These are phyloP conservation scores for Neurospora discreta DNA, from an alignment of 495 filamentous ascomycete species.

Conservation along the genomic window DNA sequence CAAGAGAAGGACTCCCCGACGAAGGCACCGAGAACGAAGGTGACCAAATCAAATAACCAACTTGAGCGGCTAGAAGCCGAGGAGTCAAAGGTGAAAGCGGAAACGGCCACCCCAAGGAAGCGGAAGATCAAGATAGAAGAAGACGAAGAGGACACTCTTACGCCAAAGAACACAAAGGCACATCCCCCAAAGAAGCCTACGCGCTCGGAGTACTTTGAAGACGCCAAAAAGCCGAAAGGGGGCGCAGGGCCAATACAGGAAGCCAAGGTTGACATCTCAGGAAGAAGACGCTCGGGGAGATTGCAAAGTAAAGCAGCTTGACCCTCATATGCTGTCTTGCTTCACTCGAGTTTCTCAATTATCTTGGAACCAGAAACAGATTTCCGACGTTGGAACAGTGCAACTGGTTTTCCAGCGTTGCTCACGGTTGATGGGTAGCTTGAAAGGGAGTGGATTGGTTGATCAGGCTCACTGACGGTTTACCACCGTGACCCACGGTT, in stretches of 20 bases:
- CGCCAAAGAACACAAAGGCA: not conserved
- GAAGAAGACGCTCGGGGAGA: conserved; percentile 27
- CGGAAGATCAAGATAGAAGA: conserved; percentile 2
- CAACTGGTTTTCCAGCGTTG: too few relatives aligned
- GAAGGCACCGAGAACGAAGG: conserved; percentile 16
- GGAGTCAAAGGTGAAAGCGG: conserved; percentile 1
- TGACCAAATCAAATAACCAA: not conserved
- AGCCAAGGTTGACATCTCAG: conserved; percentile 1
- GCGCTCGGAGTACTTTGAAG: not conserved
- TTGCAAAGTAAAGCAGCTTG: conserved; percentile 11
- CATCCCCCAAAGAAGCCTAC: conserved; percentile 20
- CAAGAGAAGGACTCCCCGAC: conserved; percentile 16
- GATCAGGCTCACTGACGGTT: too few relatives aligned
- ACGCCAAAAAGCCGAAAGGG: conserved; percentile 5
- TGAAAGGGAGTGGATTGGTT: too few relatives aligned
- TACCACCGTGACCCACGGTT: too few relatives aligned
- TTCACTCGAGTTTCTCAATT: not conserved
- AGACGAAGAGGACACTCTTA: not conserved
- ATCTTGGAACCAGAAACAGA: not conserved
- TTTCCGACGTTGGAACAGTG: not conserved
- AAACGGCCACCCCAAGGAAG: conserved; percentile 4
- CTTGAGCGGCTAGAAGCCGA: conserved; percentile 1
- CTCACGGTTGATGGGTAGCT: too few relatives aligned
- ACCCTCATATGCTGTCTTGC: not conserved
- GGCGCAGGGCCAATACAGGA: conserved; percentile 3